phyloP scores from a whole-genome alignment of 2,329 filamentous ascomycete genomes.

The Penicillium paneum region DNA sequence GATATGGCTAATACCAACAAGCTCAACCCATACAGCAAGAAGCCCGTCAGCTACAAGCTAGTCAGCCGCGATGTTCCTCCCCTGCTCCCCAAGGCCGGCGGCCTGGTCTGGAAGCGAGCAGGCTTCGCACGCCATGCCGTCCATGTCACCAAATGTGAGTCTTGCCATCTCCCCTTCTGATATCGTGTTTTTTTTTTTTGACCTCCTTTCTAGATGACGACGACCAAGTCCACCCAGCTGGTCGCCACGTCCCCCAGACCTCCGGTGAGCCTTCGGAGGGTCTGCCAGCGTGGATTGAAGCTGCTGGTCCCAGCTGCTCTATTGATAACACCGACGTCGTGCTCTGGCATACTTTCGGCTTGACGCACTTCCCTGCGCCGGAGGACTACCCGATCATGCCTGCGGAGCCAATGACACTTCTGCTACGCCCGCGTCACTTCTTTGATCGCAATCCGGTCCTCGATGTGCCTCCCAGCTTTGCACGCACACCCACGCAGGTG shows the following conservation, averaged over 20 bases:
- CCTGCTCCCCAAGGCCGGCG: slow-evolving; percentile 74
- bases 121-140: slow-evolving; percentile 84
- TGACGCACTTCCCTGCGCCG: slow-evolving; percentile 83
- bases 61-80: slow-evolving; percentile 79
- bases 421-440: slow-evolving; percentile 78
- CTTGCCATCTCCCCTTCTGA: not conserved
- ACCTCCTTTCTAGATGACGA: slow-evolving; percentile 61
- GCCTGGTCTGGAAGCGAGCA: slow-evolving; percentile 84
- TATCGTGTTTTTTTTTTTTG: not conserved
- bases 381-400: slow-evolving; percentile 95
- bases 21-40: slow-evolving; percentile 80
- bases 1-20: slow-evolving; percentile 83
- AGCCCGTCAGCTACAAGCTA: slow-evolving; percentile 82
- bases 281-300: slow-evolving; percentile 69
- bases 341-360: slow-evolving; percentile 89
- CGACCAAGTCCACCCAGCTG: slow-evolving; percentile 78
- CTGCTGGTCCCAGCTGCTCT: slow-evolving; percentile 60
- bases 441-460: slow-evolving; percentile 75
- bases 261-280: slow-evolving; percentile 73
- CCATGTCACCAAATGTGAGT: slow-evolving; percentile 82
- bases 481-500: slow-evolving; percentile 68
- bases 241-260: slow-evolving; percentile 83
- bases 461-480: slow-evolving; percentile 75
- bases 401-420: slow-evolving; percentile 75
- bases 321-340: slow-evolving; percentile 84